phyloP scores from a whole-genome alignment of 805 yeast genomes.

The Grigorovia humatica region DNA sequence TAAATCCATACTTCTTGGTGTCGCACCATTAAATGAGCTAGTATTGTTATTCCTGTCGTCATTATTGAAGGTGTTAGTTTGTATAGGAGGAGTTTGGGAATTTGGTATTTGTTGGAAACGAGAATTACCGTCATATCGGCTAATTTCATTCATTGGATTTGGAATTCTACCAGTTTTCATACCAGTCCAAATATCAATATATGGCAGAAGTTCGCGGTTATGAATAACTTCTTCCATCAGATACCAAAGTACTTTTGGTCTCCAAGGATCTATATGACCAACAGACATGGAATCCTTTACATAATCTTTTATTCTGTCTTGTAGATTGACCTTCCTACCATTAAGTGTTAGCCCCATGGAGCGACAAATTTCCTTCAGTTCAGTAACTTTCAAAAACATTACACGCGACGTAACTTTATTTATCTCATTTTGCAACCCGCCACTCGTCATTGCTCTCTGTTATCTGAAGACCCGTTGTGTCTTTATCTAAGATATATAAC shows the following conservation, averaged over 20 bases:
- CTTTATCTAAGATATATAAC: no score
- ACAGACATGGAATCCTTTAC: constrained; percentile 32
- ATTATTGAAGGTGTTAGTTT: not conserved
- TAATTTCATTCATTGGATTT: not conserved
- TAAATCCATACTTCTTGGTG: not conserved
- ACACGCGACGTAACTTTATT: constrained; percentile 27
- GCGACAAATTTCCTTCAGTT: constrained; percentile 43
- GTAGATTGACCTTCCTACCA: constrained; percentile 56
- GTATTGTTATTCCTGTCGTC: no score
- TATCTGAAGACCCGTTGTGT: not conserved
- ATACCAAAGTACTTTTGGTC: constrained; percentile 37
- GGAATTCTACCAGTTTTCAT: constrained; percentile 7
- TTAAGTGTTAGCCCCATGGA: constrained; percentile 37
- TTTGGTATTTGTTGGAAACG: not conserved
- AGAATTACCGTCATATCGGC: not conserved
- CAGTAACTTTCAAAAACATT: constrained; percentile 36
- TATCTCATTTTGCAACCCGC: constrained; percentile 23
- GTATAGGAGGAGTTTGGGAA: not conserved
- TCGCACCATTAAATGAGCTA: not conserved
- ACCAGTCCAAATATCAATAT: constrained; percentile 23
- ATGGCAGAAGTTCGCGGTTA: constrained; percentile 32
- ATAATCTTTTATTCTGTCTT: constrained; percentile 41
- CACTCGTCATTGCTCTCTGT: constrained; percentile 6
- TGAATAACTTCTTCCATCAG: constrained; percentile 32
- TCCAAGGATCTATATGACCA: constrained; percentile 33